phyloP scores from a whole-genome alignment of 139 green algal genomes.

The Micromonas commoda region DNA sequence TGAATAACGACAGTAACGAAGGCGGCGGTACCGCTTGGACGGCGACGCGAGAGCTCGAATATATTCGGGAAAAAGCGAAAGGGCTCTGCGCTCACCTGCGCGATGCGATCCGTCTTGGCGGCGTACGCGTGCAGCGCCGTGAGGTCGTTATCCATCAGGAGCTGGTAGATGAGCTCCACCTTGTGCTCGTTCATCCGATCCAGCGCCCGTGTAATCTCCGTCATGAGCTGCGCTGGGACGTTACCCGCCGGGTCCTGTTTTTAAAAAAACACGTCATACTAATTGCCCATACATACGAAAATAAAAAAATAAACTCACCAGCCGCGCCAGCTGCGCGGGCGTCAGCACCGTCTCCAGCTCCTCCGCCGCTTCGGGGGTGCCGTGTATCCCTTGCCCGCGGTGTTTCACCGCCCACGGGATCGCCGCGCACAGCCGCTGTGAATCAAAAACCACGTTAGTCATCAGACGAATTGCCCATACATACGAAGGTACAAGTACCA shows the following conservation, averaged over 20 bases:
- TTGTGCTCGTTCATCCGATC: not conserved
- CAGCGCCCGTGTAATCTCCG: not conserved
- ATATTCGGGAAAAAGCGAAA: not conserved
- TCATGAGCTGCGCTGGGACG: constrained; percentile 1
- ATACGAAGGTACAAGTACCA: no score
- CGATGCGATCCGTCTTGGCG: not conserved
- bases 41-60: constrained; percentile 21
- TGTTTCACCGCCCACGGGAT: constrained; percentile 2
- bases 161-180: constrained; percentile 2
- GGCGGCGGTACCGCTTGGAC: no score
- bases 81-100: no score
- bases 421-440: not conserved
- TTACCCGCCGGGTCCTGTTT: not conserved
- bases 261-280: no score
- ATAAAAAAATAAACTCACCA: no score
- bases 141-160: constrained; percentile 17
- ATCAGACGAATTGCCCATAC: no score
- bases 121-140: not conserved
- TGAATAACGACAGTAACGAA: no score
- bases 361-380: not conserved
- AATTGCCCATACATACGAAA: no score
- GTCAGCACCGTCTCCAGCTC: not conserved
- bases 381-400: not conserved
- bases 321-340: not conserved
- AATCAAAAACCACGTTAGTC: no score